Evolutionary conservation across 129 eudicot genomes (phyloP), one percentile per base, ranked within the genome.

Genomic region (Flaveria brownii): DNA sequence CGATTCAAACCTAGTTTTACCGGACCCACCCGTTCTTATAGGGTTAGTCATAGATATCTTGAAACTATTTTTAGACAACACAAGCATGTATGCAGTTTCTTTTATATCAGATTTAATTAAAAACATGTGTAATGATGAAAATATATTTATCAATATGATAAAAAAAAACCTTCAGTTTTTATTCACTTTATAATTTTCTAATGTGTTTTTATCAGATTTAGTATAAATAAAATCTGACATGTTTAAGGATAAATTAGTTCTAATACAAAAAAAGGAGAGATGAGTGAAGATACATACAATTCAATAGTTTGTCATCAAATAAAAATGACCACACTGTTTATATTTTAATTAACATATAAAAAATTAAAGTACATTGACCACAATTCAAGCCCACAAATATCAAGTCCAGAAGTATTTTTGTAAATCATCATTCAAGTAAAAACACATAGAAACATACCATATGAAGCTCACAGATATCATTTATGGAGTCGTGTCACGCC

Each of bases 361-460:
- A 16, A 51, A 18, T 15, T 9, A 59, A 71, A 22, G 4, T 42
- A 54, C 45, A 77, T 17, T 54, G 20, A 68, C 75, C 22, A 72
- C 74, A 80, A 22, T 26, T 23, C 41, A 73, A 74, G 45, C 23
- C 82, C 75, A 73, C 74, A 73, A 73, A 73, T 56, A 52, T 47
- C 28, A 17, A 63, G 70, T 74, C 71, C 80, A 67, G 5, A 4
- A 39, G 25, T 79, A 51, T 22, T 22, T 33, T 39, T 49, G 79
- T 17, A 66, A 73, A 52, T 50, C 36, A 66, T 17, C 76, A 80
- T 73, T 45, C 75, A 59, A 71, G 68, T 17, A 56, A 57, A 56
- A 28, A 56, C 30, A 64, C 42, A 67, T 12, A 16, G 9, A 77
- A 41, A 45, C 14, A 69, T 26, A 80, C 49, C 62, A 5, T 50